Evolutionary conservation across 2,329 filamentous ascomycete genomes (phyloP), one percentile per base, ranked within the genome.

Genomic region (Aspergillus sclerotialis): DNA sequence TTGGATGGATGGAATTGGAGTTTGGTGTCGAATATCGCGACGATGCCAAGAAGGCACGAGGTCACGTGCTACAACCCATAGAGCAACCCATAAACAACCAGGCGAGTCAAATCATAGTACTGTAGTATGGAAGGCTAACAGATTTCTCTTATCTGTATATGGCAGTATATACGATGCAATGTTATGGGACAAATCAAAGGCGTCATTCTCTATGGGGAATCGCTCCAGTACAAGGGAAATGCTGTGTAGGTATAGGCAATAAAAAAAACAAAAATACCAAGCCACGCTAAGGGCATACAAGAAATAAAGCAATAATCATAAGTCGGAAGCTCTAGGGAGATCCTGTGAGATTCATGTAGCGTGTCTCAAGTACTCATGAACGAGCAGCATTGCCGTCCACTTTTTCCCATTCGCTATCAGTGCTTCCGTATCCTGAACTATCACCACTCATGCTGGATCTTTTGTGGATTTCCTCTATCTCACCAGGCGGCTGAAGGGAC

Each of bases 331-430:
- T n/a, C n/a, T n/a, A n/a, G n/a, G n/a, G n/a, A n/a, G n/a, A n/a
- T n/a, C n/a, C n/a, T n/a, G n/a, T n/a, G n/a, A n/a, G n/a, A n/a
- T n/a, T n/a, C n/a, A n/a, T n/a, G n/a, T n/a, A n/a, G n/a, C n/a
- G n/a, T n/a, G n/a, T n/a, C n/a, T n/a, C n/a, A n/a, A n/a, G n/a
- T n/a, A n/a, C n/a, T n/a, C n/a, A n/a, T n/a, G n/a, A n/a, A n/a
- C n/a, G n/a, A n/a, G n/a, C 36, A 32, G 38, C 40, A 24, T 24
- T 48, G 16, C 52, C 50, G 14, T 85, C 87, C 4, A 96, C 83
- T 70, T 92, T 93, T 69, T 95, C 90, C 90, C 90, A 96, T 65
- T 96, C 90, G 54, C 90, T 90, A 65, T 96, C 90, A 4, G 89
- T 95, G 63, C 87, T 90, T 42, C 71, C 53, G 44, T 76, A 73